A percentile compares a stretch with the other conserved stretches of the same genome.
phyloP scores from a whole-genome alignment of 1,139 yeast genomes.

The Suhomyces panamericanus region DNA sequence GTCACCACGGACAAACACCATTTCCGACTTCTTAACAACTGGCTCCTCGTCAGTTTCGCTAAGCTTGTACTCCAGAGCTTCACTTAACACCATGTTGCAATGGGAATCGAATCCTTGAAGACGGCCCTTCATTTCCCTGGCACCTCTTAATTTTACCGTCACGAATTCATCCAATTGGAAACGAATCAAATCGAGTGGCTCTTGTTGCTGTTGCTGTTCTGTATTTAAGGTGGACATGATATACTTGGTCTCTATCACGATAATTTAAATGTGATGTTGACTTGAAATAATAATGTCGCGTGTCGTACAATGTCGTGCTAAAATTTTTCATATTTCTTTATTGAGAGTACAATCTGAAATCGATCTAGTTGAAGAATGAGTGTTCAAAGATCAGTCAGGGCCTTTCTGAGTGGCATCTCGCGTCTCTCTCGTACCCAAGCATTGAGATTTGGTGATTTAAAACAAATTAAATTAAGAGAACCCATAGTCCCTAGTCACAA shows the following conservation, averaged over 20 bases:
- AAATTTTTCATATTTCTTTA: conserved; percentile 9
- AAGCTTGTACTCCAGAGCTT: conserved; percentile 83
- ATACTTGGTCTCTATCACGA: not conserved
- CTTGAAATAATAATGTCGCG: conserved; percentile 5
- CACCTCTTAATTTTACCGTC: conserved; percentile 91
- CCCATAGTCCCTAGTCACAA: conserved; percentile 83
- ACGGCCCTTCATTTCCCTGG: conserved; percentile 86
- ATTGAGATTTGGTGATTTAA: conserved; percentile 30
- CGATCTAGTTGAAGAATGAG: conserved; percentile 9
- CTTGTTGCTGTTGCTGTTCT: conserved; percentile 44
- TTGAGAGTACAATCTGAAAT: not conserved
- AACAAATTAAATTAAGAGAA: conserved; percentile 55
- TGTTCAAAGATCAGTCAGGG: conserved; percentile 8
- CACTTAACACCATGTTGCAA: conserved; percentile 93
- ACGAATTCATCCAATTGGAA: conserved; percentile 85
- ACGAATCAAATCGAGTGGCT: conserved; percentile 85
- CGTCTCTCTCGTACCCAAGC: conserved; percentile 26
- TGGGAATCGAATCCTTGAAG: conserved; percentile 96
- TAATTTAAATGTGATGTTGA: not conserved
- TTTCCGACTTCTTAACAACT: conserved; percentile 62
- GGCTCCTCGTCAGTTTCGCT: conserved; percentile 51
- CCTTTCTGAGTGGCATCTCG: conserved; percentile 8
- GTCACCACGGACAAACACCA: conserved; percentile 96
- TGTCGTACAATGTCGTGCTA: conserved; percentile 12
- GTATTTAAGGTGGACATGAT: conserved; percentile 40